Conservation (phyloP, 1,284 basidiomycete genomes). For the Cutaneotrichosporon cyanovorans region DNA sequence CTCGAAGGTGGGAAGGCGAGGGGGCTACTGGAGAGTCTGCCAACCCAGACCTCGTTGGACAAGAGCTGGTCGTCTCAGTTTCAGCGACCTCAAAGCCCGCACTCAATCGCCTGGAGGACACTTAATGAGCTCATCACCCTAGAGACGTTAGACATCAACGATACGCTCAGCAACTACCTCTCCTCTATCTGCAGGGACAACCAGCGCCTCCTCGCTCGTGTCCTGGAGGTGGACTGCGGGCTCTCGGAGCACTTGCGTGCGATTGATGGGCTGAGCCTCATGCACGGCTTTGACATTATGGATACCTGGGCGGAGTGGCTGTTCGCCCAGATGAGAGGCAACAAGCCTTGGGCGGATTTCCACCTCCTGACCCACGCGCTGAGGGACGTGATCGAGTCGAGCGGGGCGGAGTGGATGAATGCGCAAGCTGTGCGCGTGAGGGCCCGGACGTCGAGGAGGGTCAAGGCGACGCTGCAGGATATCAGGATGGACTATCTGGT, state of each 20-base stretch:
- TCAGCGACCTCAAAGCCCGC: too few species aligned
- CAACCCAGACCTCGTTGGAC: slow-evolving; percentile 4
- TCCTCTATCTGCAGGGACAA: slow-evolving; percentile 54
- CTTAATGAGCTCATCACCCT: slow-evolving; percentile 8
- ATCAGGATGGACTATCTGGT: slow-evolving; percentile 65
- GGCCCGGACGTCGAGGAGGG: slow-evolving; percentile 54
- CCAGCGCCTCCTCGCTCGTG: slow-evolving; percentile 54
- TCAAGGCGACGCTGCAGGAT: slow-evolving; percentile 52
- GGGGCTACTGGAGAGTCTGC: slow-evolving; percentile 57
- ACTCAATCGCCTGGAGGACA: slow-evolving; percentile 31
- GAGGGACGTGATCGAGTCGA: slow-evolving; percentile 56
- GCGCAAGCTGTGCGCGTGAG: slow-evolving; percentile 61
- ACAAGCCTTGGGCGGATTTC: slow-evolving; percentile 67
- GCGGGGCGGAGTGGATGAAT: slow-evolving; percentile 56
- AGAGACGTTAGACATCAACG: slow-evolving; percentile 48
- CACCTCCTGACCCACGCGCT: slow-evolving; percentile 74
- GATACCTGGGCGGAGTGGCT: slow-evolving; percentile 60
- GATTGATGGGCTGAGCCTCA: slow-evolving; percentile 65
- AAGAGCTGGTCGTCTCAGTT: too few species aligned
- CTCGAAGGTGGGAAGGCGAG: slow-evolving; percentile 69
- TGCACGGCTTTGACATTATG: slow-evolving; percentile 62
- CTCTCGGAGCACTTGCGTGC: slow-evolving; percentile 61
- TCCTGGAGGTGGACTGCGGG: slow-evolving; percentile 63
- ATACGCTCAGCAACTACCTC: slow-evolving; percentile 47
- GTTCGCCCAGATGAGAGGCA: slow-evolving; percentile 58